Conservation (phyloP, 352 stramenopile genomes). For the Phytophthora rubi region DNA sequence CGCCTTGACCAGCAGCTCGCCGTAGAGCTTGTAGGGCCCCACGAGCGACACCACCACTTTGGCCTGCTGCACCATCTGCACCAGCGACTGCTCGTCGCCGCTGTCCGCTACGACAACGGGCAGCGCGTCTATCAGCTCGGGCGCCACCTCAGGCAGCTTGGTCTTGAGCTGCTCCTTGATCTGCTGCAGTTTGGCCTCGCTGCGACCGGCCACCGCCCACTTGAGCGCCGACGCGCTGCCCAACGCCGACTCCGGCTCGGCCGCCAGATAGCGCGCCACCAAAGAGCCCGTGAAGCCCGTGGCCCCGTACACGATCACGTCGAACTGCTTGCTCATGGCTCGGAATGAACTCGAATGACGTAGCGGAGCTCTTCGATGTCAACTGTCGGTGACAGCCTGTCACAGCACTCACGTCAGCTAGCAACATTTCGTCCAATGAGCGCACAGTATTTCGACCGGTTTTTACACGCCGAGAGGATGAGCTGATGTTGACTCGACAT, state of each 20-base stretch:
- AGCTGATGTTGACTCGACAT: constrained; percentile 30
- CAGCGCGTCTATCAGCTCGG: constrained; percentile 53
- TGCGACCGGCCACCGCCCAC: constrained; percentile 91
- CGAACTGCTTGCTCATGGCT: constrained; percentile 54
- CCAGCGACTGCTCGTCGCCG: constrained; percentile 61
- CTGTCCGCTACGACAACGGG: constrained; percentile 63
- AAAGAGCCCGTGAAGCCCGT: constrained; percentile 91
- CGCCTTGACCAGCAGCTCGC: constrained; percentile 78
- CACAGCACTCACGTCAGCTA: too few species aligned
- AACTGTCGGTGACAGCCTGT: too few species aligned
- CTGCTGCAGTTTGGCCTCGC: constrained; percentile 69
- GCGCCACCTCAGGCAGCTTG: constrained; percentile 44
- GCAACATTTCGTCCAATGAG: constrained; percentile 17
- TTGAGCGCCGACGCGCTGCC: constrained; percentile 49
- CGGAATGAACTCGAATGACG: constrained; percentile 6
- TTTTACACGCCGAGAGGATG: background rate
- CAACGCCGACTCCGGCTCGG: constrained; percentile 45
- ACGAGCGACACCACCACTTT: constrained; percentile 83
- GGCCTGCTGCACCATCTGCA: constrained; percentile 80
- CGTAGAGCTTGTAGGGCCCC: constrained; percentile 91
- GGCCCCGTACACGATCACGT: constrained; percentile 87
- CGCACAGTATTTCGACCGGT: background rate
- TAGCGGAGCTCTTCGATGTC: too few species aligned
- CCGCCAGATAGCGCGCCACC: constrained; percentile 70
- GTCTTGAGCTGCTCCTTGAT: constrained; percentile 61